These are phyloP conservation scores for Fusarium sp. DNA, from an alignment of 2,329 filamentous ascomycete species.

Conservation along the genomic window DNA sequence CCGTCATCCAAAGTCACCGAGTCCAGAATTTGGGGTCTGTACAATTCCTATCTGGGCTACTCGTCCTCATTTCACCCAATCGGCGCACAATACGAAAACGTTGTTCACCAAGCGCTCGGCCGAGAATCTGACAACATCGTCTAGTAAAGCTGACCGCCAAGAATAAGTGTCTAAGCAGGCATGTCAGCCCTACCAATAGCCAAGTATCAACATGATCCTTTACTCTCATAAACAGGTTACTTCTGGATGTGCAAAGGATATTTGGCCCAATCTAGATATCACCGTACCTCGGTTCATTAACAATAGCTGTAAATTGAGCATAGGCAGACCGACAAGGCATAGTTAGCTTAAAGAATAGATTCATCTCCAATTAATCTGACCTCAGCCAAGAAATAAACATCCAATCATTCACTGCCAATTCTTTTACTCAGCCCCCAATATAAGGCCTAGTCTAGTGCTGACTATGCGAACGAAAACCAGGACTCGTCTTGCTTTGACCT, in stretches of 20 bases:
- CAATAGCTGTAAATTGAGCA: not conserved
- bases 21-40: not conserved
- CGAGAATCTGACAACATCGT: not conserved
- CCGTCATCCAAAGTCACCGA: not conserved
- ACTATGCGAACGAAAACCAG: slow-evolving; percentile 2
- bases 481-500: not conserved
- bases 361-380: not conserved
- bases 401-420: slow-evolving; percentile 23
- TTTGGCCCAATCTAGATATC: not conserved
- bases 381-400: slow-evolving; percentile 11
- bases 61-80: not conserved
- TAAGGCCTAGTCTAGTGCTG: slow-evolving; percentile 19
- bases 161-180: not conserved
- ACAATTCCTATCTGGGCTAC: not conserved
- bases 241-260: no score
- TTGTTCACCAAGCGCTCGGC: not conserved
- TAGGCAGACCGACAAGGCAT: not conserved
- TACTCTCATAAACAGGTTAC: not conserved
- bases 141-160: slow-evolving; percentile 22
- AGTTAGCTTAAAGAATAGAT: not conserved
- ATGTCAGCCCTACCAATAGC: slow-evolving; percentile 13
- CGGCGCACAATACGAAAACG: not conserved
- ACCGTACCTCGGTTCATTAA: not conserved
- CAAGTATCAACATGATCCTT: not conserved
- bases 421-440: not conserved